Base-by-base conservation (phyloP, 148 eudicot genomes). In the Arctostaphylos glauca region DNA sequence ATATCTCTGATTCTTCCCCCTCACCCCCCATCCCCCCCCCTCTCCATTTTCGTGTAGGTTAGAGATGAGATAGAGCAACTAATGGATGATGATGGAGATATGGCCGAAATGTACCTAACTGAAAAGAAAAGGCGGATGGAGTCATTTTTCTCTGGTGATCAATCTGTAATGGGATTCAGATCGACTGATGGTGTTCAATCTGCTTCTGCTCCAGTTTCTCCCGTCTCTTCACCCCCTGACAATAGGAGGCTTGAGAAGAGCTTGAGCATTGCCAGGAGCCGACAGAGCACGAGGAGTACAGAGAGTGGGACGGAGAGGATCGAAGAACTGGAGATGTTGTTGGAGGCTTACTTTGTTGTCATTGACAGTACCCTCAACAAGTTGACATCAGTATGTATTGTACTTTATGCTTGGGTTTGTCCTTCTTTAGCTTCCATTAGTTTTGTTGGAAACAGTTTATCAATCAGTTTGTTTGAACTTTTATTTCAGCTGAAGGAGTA, bases 51-150 rank as follows among this genome's bases (percentile, higher is more conserved):
- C 0, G 44, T 13, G 74, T 87, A 97, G 99, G 98, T 94, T 52
- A 92, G 98, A 78, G 99, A 97, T 90, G 99, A 94, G 91, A 93
- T 97, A 89, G 99, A 97, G 88, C 99, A 97, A 84, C 90, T 97
- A 44, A 97, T 94, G 99, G 99, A 94, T 84, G 99, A 97, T 90
- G 99, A 97, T 90, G 99, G 98, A 60, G 98, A 97, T 86, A 94
- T 97, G 99, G 99, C 99, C 74, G 99, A 97, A 83, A 94, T 96
- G 99, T 96, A 94, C 86, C 95, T 96, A 23, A 93, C 99, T 41
- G 99, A 96, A 83, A 96, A 96, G 92, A 96, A 94, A 87, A 84
- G 87, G 3, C 90, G 93, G 50, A 91, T 91, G 93, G 99, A 96
- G 74, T 87, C 89, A 74, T 82, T 92, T 25, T 83, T 86, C 77